Evolutionary conservation across 176 grass and related monocot species (phyloP).

Genomic region (Bothriochloa decipiens): DNA sequence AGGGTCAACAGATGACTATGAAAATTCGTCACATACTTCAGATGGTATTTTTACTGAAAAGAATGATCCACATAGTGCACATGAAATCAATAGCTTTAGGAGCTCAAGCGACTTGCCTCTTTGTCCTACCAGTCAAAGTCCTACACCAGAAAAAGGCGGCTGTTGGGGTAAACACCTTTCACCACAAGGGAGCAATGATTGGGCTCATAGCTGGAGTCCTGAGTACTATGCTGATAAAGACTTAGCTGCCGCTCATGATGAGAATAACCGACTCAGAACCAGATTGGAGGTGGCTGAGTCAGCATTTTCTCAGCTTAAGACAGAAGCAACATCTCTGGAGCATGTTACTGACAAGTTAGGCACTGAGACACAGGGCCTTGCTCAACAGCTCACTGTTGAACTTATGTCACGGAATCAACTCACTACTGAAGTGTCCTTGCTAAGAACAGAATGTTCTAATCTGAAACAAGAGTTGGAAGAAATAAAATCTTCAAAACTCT

Average conservation of each 20-base stretch:
- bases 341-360: conserved; percentile 73
- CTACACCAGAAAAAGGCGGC: conserved; percentile 54
- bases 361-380: conserved; percentile 71
- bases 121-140: conserved; percentile 53
- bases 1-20: conserved; percentile 85
- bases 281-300: conserved; percentile 90
- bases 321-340: conserved; percentile 77
- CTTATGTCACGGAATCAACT: conserved; percentile 83
- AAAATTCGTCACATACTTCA: conserved; percentile 81
- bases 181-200: conserved; percentile 78
- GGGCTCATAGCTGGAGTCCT: conserved; percentile 72
- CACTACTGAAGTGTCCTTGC: conserved; percentile 67
- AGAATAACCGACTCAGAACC: conserved; percentile 71
- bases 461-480: conserved; percentile 83
- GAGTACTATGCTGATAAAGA: conserved; percentile 65
- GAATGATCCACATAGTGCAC: conserved; percentile 64
- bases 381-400: conserved; percentile 73
- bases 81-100: conserved; percentile 65
- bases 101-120: conserved; percentile 50
- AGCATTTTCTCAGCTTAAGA: conserved; percentile 87
- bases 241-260: conserved; percentile 68
- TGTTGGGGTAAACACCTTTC: conserved; percentile 55
- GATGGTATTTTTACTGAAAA: conserved; percentile 84
- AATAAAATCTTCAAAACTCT: conserved; percentile 69
- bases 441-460: conserved; percentile 80